Percentiles rank a stretch among this genome's conserved stretches.
phyloP scores from a whole-genome alignment of 202 grass and related monocot species.

The Zizania palustris region DNA sequence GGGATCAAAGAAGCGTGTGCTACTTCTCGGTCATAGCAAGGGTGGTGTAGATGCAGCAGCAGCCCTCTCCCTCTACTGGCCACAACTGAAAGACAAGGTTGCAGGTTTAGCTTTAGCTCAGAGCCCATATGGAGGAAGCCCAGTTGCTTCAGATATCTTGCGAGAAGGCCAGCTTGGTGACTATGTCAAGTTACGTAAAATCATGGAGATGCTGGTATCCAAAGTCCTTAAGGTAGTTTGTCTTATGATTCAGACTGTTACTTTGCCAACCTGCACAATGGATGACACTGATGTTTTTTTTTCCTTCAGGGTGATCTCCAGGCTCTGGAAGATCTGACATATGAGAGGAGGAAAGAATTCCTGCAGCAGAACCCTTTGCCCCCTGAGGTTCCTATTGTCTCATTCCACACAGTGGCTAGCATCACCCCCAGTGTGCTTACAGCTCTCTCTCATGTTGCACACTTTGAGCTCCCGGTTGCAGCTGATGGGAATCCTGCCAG shows the following conservation, averaged over 20 bases:
- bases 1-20: slow-evolving; percentile 79
- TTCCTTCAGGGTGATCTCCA: slow-evolving; percentile 79
- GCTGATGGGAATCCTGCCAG: slow-evolving; percentile 56
- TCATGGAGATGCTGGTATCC: slow-evolving; percentile 84
- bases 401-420: slow-evolving; percentile 88
- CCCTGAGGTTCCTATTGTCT: slow-evolving; percentile 72
- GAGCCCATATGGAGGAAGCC: slow-evolving; percentile 90
- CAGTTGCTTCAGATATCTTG: slow-evolving; percentile 90
- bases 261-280: neutral
- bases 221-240: slow-evolving; percentile 81
- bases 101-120: slow-evolving; percentile 84
- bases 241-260: slow-evolving; percentile 27
- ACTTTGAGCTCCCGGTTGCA: slow-evolving; percentile 75
- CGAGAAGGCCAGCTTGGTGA: slow-evolving; percentile 90
- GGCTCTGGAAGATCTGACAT: slow-evolving; percentile 81
- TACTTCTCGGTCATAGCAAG: slow-evolving; percentile 94
- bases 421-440: slow-evolving; percentile 72
- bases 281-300: slow-evolving; percentile 15
- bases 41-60: slow-evolving; percentile 89
- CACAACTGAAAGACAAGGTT: slow-evolving; percentile 87
- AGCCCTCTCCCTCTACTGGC: slow-evolving; percentile 82
- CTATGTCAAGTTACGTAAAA: slow-evolving; percentile 80
- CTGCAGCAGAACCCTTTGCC: slow-evolving; percentile 62
- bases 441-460: slow-evolving; percentile 78
- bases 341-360: slow-evolving; percentile 81